Evolutionary conservation across 305 asterid species (phyloP).

Genomic region (Fraxinus sp.): DNA sequence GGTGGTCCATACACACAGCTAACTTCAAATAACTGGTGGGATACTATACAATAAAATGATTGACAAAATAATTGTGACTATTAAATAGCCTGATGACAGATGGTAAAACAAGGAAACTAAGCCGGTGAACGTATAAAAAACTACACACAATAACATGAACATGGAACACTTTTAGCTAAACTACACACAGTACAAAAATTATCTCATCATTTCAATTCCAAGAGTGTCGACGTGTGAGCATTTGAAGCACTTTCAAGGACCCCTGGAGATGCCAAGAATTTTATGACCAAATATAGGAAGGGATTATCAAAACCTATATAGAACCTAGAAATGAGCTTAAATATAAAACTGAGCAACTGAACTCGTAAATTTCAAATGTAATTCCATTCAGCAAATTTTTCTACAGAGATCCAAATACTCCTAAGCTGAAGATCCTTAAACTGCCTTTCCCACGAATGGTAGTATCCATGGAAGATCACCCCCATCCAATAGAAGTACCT

Average conservation of each 20-base stretch:
- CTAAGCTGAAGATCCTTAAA: not conserved
- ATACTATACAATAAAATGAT: not conserved
- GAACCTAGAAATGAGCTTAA: not conserved
- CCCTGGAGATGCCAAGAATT: not conserved
- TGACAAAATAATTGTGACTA: not conserved
- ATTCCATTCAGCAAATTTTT: not conserved
- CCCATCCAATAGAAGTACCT: constrained; percentile 43
- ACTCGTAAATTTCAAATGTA: constrained; percentile 1
- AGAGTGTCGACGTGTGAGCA: not conserved
- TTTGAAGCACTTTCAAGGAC: not conserved
- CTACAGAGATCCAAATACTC: not conserved
- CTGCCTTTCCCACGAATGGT: not conserved
- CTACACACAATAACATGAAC: not conserved
- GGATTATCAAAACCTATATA: not conserved
- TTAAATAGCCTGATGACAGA: not conserved
- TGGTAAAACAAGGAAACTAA: not conserved
- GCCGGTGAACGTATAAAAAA: not conserved
- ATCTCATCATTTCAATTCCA: not conserved
- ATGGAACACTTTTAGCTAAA: not conserved
- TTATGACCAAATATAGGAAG: constrained; percentile 7
- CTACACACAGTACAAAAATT: not conserved
- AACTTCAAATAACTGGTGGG: not conserved
- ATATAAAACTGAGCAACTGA: constrained; percentile 7
- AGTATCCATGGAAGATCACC: constrained; percentile 1
- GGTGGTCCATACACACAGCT: not conserved